phyloP scores from a whole-genome alignment of 164 flowering plant species.

The Vitis rupestris region DNA sequence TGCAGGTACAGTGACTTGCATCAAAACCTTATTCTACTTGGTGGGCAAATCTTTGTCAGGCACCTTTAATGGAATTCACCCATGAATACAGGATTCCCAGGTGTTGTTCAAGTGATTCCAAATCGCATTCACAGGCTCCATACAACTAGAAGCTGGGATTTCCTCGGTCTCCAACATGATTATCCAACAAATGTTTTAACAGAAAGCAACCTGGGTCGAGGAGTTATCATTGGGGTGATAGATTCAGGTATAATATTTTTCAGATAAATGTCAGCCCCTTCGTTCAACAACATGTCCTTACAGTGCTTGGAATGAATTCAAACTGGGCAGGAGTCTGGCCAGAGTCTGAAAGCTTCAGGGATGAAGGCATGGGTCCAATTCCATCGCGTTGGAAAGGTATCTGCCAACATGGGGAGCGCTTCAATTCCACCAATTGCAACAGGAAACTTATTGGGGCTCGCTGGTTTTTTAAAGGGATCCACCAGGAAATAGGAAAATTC shows the following conservation, averaged over 20 bases:
- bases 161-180: constrained; percentile 25
- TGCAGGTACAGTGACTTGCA: constrained; percentile 17
- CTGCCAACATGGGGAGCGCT: constrained; percentile 30
- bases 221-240: constrained; percentile 34
- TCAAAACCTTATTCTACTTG: neutral
- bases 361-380: constrained; percentile 30
- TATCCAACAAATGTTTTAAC: constrained; percentile 16
- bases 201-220: constrained; percentile 28
- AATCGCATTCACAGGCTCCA: constrained; percentile 33
- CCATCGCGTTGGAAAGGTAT: constrained; percentile 44
- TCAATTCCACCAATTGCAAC: constrained; percentile 36
- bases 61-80: neutral
- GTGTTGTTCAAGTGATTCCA: constrained; percentile 31
- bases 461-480: constrained; percentile 24
- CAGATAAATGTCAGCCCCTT: neutral
- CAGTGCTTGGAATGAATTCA: neutral
- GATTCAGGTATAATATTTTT: constrained; percentile 32
- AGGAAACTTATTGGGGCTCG: constrained; percentile 36
- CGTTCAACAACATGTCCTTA: neutral
- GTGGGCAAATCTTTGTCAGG: neutral
- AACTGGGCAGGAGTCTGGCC: constrained; percentile 44
- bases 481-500: neutral
- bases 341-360: constrained; percentile 39
- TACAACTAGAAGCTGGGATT: constrained; percentile 58
- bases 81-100: constrained; percentile 29